Evolutionary conservation across 305 asterid species (phyloP), one percentile per base, ranked within the genome.

Genomic region (Vinca major): DNA sequence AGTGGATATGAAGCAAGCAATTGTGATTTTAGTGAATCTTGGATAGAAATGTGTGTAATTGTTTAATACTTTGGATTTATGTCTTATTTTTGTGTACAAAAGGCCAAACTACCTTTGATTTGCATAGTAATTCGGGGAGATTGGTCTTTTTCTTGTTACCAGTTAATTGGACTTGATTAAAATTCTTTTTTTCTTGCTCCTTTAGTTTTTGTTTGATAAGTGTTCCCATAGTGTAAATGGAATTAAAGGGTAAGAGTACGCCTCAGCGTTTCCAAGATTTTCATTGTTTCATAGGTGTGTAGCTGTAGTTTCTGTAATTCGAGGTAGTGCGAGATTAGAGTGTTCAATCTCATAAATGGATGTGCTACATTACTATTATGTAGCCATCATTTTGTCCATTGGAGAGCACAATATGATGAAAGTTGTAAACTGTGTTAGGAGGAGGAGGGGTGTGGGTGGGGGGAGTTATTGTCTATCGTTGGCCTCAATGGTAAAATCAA

Each of bases 11-110:
- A 33, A 5, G 19, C 12, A 3, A 44, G 20, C 20, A 51, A 2
- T 65, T 19, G 14, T 39, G 57, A 52, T 20, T 73, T 16, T 50
- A 26, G 19, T 16, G 76, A 66, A 36, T 4, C 10, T 52, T 50
- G 62, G 51, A 40, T 17, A 4, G 0, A 20, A 71, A 55, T 2
- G 11, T 12, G 7, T 8, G 52, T 26, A 26, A 10, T 44, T 51
- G 14, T 37, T 7, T 48, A 16, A 52, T 63, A 20, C 40, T 39
- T 12, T 44, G 40, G 45, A 26, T 44, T 71, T 61, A 16, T 36
- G 16, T 61, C 47, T 14, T 37, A 1, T 20, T 16, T 55, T 52
- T 17, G 57, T 17, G 11, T 20, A 26, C 7, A 6, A 20, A 20
- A 40, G 43, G 14, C 4, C 5, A 14, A 7, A 62, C 3, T 2